A percentile compares a stretch with the other conserved stretches of the same genome.
Conservation (phyloP, 495 filamentous ascomycete genomes). For the Hypoxylon crocopeplum region DNA sequence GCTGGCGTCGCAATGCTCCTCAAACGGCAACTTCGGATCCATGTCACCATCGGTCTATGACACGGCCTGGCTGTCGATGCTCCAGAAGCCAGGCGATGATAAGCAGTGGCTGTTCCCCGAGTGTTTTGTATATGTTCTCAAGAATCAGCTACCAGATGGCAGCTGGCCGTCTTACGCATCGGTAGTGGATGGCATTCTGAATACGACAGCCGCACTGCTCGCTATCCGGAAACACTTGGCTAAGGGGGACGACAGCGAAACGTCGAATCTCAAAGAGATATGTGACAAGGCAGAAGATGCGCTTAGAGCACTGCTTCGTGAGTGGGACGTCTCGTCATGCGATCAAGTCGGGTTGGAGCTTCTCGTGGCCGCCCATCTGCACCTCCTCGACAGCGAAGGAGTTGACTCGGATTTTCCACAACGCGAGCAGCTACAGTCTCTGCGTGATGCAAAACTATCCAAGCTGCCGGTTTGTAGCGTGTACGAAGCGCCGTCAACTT, state of each 20-base stretch:
- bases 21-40: no score
- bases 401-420: background rate
- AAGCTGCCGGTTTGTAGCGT: slow-evolving; percentile 32
- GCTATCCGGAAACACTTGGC: slow-evolving; percentile 31
- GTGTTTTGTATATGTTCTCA: slow-evolving; percentile 34
- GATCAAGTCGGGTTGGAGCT: slow-evolving; percentile 30
- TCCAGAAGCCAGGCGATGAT: slow-evolving; percentile 35
- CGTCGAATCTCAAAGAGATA: background rate
- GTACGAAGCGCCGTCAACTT: slow-evolving; percentile 36
- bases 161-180: slow-evolving; percentile 42
- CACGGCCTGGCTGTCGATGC: slow-evolving; percentile 57
- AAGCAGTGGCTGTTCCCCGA: slow-evolving; percentile 46
- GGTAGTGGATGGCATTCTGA: slow-evolving; percentile 44
- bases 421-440: background rate
- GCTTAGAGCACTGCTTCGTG: background rate
- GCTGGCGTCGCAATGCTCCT: no score
- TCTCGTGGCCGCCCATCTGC: slow-evolving; percentile 4
- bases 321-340: background rate
- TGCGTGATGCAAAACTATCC: slow-evolving; percentile 11
- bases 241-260: background rate
- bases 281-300: slow-evolving; percentile 3
- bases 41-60: slow-evolving; percentile 51
- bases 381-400: slow-evolving; percentile 1
- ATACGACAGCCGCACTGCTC: slow-evolving; percentile 44
- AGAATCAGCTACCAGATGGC: slow-evolving; percentile 26